Conservation (phyloP, 352 stramenopile species). For the Achlya hypogyna region DNA sequence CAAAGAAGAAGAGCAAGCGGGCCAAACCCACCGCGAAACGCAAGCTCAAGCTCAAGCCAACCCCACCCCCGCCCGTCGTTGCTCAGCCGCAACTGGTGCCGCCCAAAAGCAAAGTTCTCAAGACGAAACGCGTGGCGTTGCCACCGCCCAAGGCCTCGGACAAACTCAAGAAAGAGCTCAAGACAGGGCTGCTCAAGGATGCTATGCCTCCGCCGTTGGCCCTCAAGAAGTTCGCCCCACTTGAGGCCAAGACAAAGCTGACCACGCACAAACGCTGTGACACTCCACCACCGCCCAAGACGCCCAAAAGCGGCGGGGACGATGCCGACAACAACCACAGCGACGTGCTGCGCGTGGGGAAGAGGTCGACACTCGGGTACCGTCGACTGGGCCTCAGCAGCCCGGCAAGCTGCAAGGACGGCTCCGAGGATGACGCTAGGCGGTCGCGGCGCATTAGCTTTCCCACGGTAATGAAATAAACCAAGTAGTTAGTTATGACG, state of each 20-base stretch:
- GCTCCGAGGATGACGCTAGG: not conserved
- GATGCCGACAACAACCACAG: not conserved
- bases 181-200: not conserved
- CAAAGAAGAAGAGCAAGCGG: not conserved
- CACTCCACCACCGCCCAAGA: not conserved
- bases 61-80: not conserved
- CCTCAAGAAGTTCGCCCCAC: constrained; percentile 9
- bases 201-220: not conserved
- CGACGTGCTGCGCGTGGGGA: too few species aligned
- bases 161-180: not conserved
- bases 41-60: not conserved
- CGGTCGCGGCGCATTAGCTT: constrained; percentile 8
- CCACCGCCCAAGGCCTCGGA: not conserved
- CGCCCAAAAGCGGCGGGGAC: not conserved
- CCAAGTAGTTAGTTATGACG: not conserved
- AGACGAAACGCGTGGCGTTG: not conserved
- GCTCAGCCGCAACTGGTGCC: not conserved
- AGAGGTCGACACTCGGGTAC: too few species aligned
- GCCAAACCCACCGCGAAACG: not conserved
- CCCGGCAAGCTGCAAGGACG: too few species aligned
- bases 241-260: too few species aligned
- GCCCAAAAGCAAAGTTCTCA: not conserved
- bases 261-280: not conserved
- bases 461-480: constrained; percentile 19
- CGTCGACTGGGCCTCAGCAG: too few species aligned